These are phyloP conservation scores for Tricholoma furcatifolium DNA, from an alignment of 768 basidiomycete genomes.

Conservation along the genomic window DNA sequence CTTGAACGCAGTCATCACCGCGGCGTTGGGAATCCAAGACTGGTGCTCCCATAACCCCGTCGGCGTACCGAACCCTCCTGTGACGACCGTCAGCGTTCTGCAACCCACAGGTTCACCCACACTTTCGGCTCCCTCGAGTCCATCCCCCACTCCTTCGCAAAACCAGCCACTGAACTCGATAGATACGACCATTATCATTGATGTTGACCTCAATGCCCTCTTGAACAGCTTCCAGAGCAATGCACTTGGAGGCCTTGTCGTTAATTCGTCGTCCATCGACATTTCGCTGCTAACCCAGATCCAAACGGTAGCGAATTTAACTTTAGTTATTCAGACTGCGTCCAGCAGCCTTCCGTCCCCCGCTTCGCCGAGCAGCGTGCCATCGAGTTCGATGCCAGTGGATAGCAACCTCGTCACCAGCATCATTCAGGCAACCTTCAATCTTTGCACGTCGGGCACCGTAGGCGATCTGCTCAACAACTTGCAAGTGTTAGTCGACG, in stretches of 20 bases:
- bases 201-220: conserved; percentile 22
- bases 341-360: conserved; percentile 5
- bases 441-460: conserved; percentile 11
- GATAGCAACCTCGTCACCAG: conserved; percentile 11
- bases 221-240: conserved; percentile 15
- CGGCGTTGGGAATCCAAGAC: conserved; percentile 8
- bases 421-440: conserved; percentile 13
- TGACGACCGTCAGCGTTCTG: background rate
- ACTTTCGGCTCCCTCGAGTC: background rate
- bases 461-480: conserved; percentile 7
- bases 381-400: background rate
- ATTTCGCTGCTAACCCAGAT: conserved; percentile 1
- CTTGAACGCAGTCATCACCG: conserved; percentile 5
- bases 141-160: background rate
- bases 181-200: conserved; percentile 22
- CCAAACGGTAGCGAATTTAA: conserved; percentile 6
- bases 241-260: background rate
- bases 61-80: background rate
- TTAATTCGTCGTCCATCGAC: background rate
- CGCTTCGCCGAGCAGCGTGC: background rate
- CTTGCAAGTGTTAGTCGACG: conserved; percentile 5
- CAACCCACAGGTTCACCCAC: background rate
- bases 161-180: background rate
- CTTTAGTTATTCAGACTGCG: conserved; percentile 4
- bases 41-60: conserved; percentile 14